A percentile compares a stretch with the other conserved stretches of the same genome.
Conservation (phyloP, 768 basidiomycete species). For the Phylloporus scabripes region DNA sequence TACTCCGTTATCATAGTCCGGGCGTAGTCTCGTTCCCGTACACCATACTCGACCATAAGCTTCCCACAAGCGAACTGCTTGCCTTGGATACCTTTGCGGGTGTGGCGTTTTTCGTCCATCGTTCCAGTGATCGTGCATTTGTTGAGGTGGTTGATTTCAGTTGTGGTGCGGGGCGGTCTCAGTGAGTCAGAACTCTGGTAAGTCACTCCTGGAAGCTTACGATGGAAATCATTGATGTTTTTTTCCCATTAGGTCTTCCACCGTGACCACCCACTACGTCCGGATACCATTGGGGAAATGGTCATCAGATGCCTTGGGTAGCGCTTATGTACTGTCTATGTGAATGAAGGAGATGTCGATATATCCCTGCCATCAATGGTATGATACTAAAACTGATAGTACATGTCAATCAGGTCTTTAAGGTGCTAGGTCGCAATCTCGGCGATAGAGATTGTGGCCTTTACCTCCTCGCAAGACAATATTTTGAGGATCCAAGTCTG, state of each 20-base stretch:
- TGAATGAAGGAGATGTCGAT: not conserved
- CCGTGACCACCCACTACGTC: not conserved
- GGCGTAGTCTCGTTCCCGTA: not conserved
- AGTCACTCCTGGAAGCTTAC: not conserved
- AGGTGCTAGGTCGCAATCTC: not conserved
- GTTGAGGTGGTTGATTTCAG: not conserved
- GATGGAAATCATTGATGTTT: not conserved
- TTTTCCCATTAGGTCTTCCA: not conserved
- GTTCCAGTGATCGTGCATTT: not conserved
- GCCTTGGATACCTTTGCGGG: constrained; percentile 3
- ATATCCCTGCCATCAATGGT: not conserved
- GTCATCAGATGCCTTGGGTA: not conserved
- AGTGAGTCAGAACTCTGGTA: not conserved
- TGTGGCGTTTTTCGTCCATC: not conserved
- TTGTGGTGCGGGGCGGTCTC: not conserved
- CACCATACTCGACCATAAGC: not conserved
- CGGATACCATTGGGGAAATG: not conserved
- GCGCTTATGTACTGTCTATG: not conserved
- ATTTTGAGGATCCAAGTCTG: not conserved
- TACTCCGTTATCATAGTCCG: not conserved
- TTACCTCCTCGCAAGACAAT: not conserved
- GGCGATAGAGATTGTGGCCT: not conserved
- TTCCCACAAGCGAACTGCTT: not conserved
- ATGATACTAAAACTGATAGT: not conserved
- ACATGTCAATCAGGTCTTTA: not conserved